phyloP scores from a whole-genome alignment of 306 rosid species.

The Sindora glabra region DNA sequence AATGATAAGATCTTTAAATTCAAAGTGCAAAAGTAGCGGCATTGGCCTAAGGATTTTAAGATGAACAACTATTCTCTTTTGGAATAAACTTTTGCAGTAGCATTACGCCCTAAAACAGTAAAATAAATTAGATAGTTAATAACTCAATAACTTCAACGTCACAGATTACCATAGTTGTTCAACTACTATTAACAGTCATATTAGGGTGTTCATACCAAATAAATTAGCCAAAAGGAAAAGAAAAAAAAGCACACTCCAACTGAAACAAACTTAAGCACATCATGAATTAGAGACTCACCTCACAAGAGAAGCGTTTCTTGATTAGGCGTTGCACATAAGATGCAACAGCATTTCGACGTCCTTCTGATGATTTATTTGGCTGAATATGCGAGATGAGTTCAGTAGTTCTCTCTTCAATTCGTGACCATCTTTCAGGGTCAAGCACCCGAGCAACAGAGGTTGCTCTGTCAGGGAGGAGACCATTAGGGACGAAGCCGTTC shows the following conservation, averaged over 20 bases:
- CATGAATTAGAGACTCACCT: conserved; percentile 30
- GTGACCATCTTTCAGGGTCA: conserved; percentile 46
- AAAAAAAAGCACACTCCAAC: neutral
- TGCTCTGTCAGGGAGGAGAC: conserved; percentile 41
- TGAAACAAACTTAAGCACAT: neutral
- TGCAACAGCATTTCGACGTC: conserved; percentile 42
- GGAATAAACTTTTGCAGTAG: neutral
- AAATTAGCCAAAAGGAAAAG: neutral
- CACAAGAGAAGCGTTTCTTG: conserved; percentile 37
- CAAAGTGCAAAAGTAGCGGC: too few species aligned
- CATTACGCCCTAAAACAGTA: neutral
- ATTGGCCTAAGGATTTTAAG: too few species aligned
- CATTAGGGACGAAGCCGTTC: conserved; percentile 52
- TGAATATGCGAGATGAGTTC: conserved; percentile 56
- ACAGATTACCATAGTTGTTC: neutral
- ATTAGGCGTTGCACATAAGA: conserved; percentile 50
- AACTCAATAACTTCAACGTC: neutral
- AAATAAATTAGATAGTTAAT: neutral
- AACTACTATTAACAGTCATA: neutral
- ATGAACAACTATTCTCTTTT: neutral
- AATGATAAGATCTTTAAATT: too few species aligned
- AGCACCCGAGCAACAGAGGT: conserved; percentile 36
- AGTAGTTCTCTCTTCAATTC: conserved; percentile 52
- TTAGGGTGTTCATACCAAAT: neutral
- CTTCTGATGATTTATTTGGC: conserved; percentile 51